A percentile compares a stretch with the other conserved stretches of the same genome.
phyloP scores from a whole-genome alignment of 148 eudicot species.

The Fagopyrum tataricum region DNA sequence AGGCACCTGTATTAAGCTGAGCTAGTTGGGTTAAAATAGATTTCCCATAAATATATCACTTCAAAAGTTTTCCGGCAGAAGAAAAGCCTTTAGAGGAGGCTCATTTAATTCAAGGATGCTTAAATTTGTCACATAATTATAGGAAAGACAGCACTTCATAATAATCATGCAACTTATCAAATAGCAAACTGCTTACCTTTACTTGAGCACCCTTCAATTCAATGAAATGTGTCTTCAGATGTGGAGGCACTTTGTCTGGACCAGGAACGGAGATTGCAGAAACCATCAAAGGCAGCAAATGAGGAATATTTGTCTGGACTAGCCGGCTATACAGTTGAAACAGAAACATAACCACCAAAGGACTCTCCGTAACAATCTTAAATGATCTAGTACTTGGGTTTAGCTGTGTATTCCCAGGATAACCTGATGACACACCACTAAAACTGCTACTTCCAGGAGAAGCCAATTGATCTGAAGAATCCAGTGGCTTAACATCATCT shows the following conservation, averaged over 20 bases:
- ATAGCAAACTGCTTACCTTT: slow-evolving; percentile 39
- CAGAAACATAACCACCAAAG: slow-evolving; percentile 95
- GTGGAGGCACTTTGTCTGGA: slow-evolving; percentile 89
- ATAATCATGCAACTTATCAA: not conserved
- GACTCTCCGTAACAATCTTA: slow-evolving; percentile 93
- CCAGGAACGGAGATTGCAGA: slow-evolving; percentile 91
- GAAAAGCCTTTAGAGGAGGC: slow-evolving; percentile 1
- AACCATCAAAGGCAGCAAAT: slow-evolving; percentile 91
- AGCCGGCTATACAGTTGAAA: slow-evolving; percentile 91
- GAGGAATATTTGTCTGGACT: slow-evolving; percentile 93
- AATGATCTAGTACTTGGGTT: slow-evolving; percentile 92
- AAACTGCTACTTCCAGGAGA: slow-evolving; percentile 29
- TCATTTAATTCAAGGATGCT: not conserved
- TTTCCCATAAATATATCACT: not conserved
- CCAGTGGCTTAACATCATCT: slow-evolving; percentile 81
- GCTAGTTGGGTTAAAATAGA: not conserved
- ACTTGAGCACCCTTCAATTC: slow-evolving; percentile 97
- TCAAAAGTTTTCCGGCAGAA: not conserved
- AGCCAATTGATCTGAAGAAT: slow-evolving; percentile 68
- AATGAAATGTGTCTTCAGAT: slow-evolving; percentile 70
- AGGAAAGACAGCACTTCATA: not conserved
- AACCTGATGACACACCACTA: slow-evolving; percentile 25
- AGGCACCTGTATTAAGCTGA: too few species aligned
- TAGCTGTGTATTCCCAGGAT: slow-evolving; percentile 66
- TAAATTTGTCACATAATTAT: not conserved